A percentile compares a stretch with the other conserved stretches of the same genome.
phyloP scores from a whole-genome alignment of 2,329 filamentous ascomycete genomes.

The Lojkania enalia region DNA sequence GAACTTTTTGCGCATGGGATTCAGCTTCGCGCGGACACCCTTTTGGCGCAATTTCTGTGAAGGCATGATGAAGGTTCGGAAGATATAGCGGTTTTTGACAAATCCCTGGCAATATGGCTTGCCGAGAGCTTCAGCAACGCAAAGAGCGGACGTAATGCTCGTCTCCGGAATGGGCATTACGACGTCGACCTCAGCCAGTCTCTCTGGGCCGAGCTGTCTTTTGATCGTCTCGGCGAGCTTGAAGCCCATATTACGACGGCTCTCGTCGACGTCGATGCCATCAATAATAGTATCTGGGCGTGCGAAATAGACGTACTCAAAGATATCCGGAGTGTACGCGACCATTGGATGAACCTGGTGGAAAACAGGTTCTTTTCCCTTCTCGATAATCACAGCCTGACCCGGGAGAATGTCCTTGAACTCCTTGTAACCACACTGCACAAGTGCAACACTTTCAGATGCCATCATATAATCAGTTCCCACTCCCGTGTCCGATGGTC shows the following conservation, averaged over 20 bases:
- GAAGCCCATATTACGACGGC: constrained; percentile 83
- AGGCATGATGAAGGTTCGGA: constrained; percentile 85
- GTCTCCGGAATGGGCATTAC: constrained; percentile 87
- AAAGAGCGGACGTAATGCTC: constrained; percentile 77
- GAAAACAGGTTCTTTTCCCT: constrained; percentile 74
- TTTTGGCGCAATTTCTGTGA: constrained; percentile 80
- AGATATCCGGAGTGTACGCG: constrained; percentile 81
- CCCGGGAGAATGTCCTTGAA: constrained; percentile 80
- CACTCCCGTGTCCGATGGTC: constrained; percentile 66
- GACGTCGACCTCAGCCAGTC: constrained; percentile 75
- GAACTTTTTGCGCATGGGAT: constrained; percentile 84
- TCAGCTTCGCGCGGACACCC: constrained; percentile 86
- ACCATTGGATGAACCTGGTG: constrained; percentile 70
- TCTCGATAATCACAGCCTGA: constrained; percentile 82
- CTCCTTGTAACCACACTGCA: constrained; percentile 76
- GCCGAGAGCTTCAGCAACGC: constrained; percentile 72
- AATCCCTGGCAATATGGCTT: constrained; percentile 82
- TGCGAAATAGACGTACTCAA: constrained; percentile 87
- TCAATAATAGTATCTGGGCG: constrained; percentile 82
- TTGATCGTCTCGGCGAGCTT: constrained; percentile 76
- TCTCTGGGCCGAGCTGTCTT: constrained; percentile 67
- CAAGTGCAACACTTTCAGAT: constrained; percentile 82
- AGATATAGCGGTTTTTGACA: constrained; percentile 88
- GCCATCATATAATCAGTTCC: constrained; percentile 87
- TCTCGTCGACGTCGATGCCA: constrained; percentile 83